Base-by-base conservation (phyloP, 2,329 filamentous ascomycete genomes). In the Neonectria ditissima region DNA sequence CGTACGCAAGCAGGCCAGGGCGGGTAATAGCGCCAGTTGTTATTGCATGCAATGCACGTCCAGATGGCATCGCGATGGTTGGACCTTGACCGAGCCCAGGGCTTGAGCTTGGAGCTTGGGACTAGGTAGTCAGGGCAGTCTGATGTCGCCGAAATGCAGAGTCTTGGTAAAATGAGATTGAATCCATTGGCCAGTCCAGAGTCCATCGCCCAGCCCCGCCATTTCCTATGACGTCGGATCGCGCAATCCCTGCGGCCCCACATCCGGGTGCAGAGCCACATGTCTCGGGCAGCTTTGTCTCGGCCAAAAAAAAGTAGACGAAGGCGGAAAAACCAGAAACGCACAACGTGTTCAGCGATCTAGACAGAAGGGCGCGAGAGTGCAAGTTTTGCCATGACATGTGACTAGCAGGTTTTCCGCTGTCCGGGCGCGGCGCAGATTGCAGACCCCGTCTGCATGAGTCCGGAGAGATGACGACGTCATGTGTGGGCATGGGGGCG, bases 221-320 rank as follows among this genome's bases (percentile, higher is more conserved):
- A 50, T 62, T 62, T 62, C 16, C 22, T 24, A 62, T 57, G 59
- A 62, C 59, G 54, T 62, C 48, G 34, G 34, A n/a, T 37, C 14
- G 54, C 14, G 54, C 41, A 47, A 30, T 22, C 47, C 28, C 20
- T 16, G 34, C 30, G n/a, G n/a, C 26, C 16, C 16, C 32, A 10
- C 34, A 10, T 2, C 26, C 5, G 32, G 32, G 51, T 20, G 24
- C 30, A 41, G 51, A 28, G n/a, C 50, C 16, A 39, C 37, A 11
- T 54, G 51, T 54, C 34, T 28, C 24, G n/a, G 22, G 11, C 34
- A 34, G 18, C 50, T 24, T 22, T 18, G 50, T 4, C 44, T 14
- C 45, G 6, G 26, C 24, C 5, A 26, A 11, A 26, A 13, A 18
- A 3, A n/a, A 48, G 10, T 26, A 32, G 10, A 18, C n/a, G n/a